Evolutionary conservation across 2,329 filamentous ascomycete genomes (phyloP), one percentile per base, ranked within the genome.

Genomic region (Stagonosporopsis cucurbitacearum): DNA sequence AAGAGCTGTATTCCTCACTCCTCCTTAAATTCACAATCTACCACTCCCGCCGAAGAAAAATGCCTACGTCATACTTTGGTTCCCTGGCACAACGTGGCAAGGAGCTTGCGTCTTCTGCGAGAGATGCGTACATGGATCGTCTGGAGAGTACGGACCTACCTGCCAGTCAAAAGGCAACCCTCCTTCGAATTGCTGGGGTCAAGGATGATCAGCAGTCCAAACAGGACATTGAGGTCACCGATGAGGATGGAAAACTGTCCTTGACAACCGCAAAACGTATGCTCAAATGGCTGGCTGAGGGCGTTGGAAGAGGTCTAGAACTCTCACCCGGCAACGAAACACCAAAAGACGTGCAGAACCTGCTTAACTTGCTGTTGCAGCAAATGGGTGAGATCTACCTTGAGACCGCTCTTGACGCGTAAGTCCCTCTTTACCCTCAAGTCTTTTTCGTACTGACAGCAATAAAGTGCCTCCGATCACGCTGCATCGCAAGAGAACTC

Each of bases 21-120:
- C 84, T 98, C 4, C 96, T 99, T 84, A 96, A 96, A 68, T 99
- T 95, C 71, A 96, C 92, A 15, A 89, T 96, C n/a, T 98, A 94
- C 71, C 95, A 99, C 75, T 92, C 89, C 0, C 82, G 88, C 57
- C 84, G 92, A 60, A 94, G 96, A 75, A 97, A 96, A 81, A 88
- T 89, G 23, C 90, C 93, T 1, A 92, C 91, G 0, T 92, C 92
- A 0, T 97, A 97, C 74, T 96, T 98, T 82, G 92, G 91, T 17
- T 94, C 93, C 2, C 82, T 98, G 26, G 90, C 93, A 3, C 92
- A 96, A 67, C 90, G 95, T 65, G 91, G 92, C 39, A 94, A 91
- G 48, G 93, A 98, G 74, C 81, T 97, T 32, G 84, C 97, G 54
- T 87, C 92, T 15, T 91, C 91, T 6, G 92, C 92, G 50, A 91